Conservation (phyloP, 169 alveolate species). For the Eimeria brunetti region DNA sequence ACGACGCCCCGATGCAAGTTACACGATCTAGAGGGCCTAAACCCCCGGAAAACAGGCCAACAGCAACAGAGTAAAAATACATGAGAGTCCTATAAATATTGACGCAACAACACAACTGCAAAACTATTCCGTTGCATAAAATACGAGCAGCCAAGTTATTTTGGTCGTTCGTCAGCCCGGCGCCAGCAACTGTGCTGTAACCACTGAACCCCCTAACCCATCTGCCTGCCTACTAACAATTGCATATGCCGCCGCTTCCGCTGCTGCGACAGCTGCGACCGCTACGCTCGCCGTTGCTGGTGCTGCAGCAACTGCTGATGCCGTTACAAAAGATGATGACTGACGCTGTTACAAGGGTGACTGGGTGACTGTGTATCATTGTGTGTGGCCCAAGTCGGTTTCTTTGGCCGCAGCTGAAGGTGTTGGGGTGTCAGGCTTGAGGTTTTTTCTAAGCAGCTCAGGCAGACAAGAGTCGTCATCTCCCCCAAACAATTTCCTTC, state of each 20-base stretch:
- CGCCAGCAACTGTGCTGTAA: not conserved
- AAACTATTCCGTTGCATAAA: not conserved
- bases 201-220: not conserved
- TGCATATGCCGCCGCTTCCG: conserved; percentile 3
- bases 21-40: not conserved
- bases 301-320: conserved; percentile 29
- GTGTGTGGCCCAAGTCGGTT: conserved; percentile 40
- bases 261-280: not conserved
- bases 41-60: not conserved
- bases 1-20: not conserved
- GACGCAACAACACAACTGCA: not conserved
- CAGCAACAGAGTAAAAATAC: not conserved
- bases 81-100: not conserved
- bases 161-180: not conserved
- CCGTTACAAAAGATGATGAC: not conserved
- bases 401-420: conserved; percentile 58
- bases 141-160: not conserved
- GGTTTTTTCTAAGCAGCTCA: conserved; percentile 51
- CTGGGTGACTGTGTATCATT: not conserved
- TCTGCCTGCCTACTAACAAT: not conserved
- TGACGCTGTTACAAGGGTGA: not conserved
- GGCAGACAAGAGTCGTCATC: conserved; percentile 70
- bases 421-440: conserved; percentile 41
- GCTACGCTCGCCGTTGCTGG: not conserved
- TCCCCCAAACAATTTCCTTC: conserved; percentile 60